Conservation (phyloP, 495 filamentous ascomycete genomes). For the Arthonia radiata region DNA sequence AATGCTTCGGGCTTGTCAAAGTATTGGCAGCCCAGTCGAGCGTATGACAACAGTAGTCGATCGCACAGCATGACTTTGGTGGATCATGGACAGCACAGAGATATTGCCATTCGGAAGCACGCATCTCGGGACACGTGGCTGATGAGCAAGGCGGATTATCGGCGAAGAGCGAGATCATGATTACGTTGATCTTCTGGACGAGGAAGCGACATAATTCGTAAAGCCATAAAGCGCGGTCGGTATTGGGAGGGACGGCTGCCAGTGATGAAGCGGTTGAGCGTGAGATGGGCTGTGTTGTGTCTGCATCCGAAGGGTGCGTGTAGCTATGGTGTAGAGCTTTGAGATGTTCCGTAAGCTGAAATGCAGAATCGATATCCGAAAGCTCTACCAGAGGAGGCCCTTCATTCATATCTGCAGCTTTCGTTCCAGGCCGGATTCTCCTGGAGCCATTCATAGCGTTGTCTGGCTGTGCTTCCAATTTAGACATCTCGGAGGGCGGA, state of each 20-base stretch:
- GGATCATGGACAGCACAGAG: conserved; percentile 92
- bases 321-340: conserved; percentile 68
- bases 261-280: conserved; percentile 46
- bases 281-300: conserved; percentile 37
- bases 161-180: conserved; percentile 77
- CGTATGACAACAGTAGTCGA: conserved; percentile 96
- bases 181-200: conserved; percentile 70
- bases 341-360: conserved; percentile 95
- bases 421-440: conserved; percentile 80
- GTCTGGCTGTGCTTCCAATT: conserved; percentile 14
- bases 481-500: conserved; percentile 21
- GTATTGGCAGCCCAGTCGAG: conserved; percentile 89
- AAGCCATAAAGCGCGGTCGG: conserved; percentile 75
- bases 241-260: conserved; percentile 49
- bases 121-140: conserved; percentile 86
- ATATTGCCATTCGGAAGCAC: conserved; percentile 95
- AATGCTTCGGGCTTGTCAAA: conserved; percentile 71
- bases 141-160: conserved; percentile 71
- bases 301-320: conserved; percentile 33
- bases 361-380: conserved; percentile 72
- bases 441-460: conserved; percentile 42
- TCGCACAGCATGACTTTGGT: conserved; percentile 85
- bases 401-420: conserved; percentile 66
- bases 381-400: conserved; percentile 75
- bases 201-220: conserved; percentile 94